phyloP scores from a whole-genome alignment of 306 rosid species.

The Rosa lucieae region DNA sequence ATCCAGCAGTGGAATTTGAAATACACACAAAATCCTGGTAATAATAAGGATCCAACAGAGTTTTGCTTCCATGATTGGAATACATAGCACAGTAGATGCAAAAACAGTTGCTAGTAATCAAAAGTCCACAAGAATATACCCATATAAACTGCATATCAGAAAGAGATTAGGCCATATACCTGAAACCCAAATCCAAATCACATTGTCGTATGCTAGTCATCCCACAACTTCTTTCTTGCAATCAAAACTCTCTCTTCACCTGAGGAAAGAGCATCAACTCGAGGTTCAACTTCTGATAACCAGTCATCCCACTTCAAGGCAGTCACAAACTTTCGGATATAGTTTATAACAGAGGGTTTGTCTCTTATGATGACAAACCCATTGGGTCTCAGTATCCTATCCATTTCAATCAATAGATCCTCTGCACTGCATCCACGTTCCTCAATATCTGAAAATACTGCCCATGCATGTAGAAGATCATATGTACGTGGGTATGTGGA shows the following conservation, averaged over 20 bases:
- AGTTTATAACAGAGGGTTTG: constrained; percentile 42
- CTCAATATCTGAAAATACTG: constrained; percentile 48
- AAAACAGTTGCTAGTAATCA: background rate
- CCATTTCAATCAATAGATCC: constrained; percentile 63
- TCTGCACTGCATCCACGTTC: constrained; percentile 50
- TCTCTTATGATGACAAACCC: constrained; percentile 69
- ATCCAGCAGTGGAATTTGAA: background rate
- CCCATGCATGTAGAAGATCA: constrained; percentile 67
- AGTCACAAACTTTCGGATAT: constrained; percentile 43
- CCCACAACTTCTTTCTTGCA: constrained; percentile 57
- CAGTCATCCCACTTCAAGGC: constrained; percentile 64
- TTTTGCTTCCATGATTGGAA: constrained; percentile 7
- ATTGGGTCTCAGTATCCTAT: constrained; percentile 54
- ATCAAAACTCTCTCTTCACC: constrained; percentile 57
- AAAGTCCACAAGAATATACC: background rate
- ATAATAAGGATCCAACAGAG: background rate
- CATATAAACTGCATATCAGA: background rate
- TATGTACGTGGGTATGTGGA: constrained; percentile 68
- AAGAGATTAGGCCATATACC: constrained; percentile 19
- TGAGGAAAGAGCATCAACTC: constrained; percentile 46
- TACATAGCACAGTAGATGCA: background rate
- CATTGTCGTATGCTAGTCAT: constrained; percentile 9
- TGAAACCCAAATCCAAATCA: constrained; percentile 27
- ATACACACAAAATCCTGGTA: background rate
- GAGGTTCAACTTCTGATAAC: constrained; percentile 59